phyloP scores from a whole-genome alignment of 306 rosid genomes.

The Fagus sylvatica region DNA sequence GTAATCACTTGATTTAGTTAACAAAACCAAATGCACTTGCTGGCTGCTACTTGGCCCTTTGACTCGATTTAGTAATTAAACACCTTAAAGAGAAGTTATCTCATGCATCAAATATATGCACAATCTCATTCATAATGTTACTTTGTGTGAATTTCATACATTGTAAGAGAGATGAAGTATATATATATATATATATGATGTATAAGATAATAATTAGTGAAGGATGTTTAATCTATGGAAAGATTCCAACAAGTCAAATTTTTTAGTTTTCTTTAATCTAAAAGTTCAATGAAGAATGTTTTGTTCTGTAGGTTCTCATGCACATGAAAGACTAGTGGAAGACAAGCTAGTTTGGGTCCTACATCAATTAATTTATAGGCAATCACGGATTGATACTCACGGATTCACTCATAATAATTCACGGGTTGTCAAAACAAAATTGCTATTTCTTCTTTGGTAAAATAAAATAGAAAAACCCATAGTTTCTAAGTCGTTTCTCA shows the following conservation, averaged over 20 bases:
- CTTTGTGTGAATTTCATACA: too few species aligned
- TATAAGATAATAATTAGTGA: too few species aligned
- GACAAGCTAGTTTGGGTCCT: not conserved
- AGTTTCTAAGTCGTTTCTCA: not conserved
- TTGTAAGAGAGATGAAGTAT: too few species aligned
- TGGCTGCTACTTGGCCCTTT: too few species aligned
- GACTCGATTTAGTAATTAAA: too few species aligned
- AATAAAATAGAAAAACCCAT: not conserved
- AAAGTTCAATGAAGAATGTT: not conserved
- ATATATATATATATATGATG: too few species aligned
- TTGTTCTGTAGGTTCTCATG: not conserved
- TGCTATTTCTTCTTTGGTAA: not conserved
- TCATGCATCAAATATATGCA: too few species aligned
- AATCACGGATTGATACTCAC: constrained; percentile 34
- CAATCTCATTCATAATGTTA: too few species aligned
- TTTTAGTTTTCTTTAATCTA: not conserved
- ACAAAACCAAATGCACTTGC: too few species aligned
- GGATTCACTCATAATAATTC: constrained; percentile 11
- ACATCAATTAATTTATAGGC: not conserved
- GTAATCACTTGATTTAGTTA: too few species aligned
- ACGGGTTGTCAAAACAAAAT: constrained; percentile 22
- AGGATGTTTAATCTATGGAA: not conserved
- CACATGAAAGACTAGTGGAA: not conserved
- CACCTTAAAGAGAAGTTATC: too few species aligned
- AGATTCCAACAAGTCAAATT: not conserved